These are phyloP conservation scores for Cercospora sp. DNA, from an alignment of 2,329 filamentous ascomycete species.

Conservation along the genomic window DNA sequence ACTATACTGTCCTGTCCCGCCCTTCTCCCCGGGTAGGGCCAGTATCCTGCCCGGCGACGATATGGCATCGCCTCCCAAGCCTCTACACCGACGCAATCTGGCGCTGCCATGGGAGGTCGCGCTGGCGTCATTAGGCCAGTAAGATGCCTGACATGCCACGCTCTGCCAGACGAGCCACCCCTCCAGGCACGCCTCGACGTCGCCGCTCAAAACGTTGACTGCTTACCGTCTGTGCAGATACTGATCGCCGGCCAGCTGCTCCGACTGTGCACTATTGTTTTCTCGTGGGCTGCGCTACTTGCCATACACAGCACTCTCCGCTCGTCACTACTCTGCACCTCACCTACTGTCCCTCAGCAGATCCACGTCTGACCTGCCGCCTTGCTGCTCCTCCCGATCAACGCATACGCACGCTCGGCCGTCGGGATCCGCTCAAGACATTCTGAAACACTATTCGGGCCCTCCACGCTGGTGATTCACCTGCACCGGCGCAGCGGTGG, in stretches of 20 bases:
- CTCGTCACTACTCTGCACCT: neutral
- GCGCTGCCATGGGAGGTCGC: conserved; percentile 35
- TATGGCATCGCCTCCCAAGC: conserved; percentile 25
- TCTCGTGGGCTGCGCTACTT: conserved; percentile 15
- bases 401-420: conserved; percentile 19
- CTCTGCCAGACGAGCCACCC: conserved; percentile 21
- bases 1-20: neutral
- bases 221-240: conserved; percentile 22
- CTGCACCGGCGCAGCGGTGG: conserved; percentile 30
- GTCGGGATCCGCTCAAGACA: conserved; percentile 23
- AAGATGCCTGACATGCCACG: conserved; percentile 27
- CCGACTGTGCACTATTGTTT: conserved; percentile 14
- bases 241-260: conserved; percentile 27
- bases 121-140: conserved; percentile 37
- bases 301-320: conserved; percentile 10
- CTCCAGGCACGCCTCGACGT: conserved; percentile 14
- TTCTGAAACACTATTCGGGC: conserved; percentile 23
- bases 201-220: conserved; percentile 11
- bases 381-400: conserved; percentile 11
- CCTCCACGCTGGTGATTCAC: conserved; percentile 32
- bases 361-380: conserved; percentile 7
- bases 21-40: conserved; percentile 10
- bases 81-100: conserved; percentile 37
- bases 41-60: conserved; percentile 22
- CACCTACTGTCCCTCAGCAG: conserved; percentile 3